Conservation (phyloP, 805 yeast species). For the Cyberlindnera nakhonratchasimensis region DNA sequence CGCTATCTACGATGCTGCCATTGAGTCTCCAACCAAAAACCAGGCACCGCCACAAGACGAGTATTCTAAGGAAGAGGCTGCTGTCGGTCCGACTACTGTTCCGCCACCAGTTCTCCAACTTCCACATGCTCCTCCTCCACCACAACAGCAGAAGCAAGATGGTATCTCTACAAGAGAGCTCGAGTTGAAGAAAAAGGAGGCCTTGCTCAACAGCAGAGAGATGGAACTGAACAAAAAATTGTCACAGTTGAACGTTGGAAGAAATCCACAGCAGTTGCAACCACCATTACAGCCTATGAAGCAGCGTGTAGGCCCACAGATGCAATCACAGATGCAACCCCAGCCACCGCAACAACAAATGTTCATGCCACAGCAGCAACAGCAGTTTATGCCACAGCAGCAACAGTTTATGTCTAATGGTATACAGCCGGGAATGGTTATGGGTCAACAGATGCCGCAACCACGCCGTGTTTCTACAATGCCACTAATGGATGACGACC, state of each 20-base stretch:
- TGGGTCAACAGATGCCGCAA: conserved; percentile 14
- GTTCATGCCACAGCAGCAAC: conserved; percentile 21
- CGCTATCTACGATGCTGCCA: conserved; percentile 21
- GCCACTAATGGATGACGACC: conserved; percentile 18
- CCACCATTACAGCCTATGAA: conserved; percentile 12
- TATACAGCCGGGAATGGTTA: background rate
- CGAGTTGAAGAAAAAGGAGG: conserved; percentile 27
- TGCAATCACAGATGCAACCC: conserved; percentile 4
- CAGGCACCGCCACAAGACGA: background rate
- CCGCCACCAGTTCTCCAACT: conserved; percentile 1
- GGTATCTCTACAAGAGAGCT: conserved; percentile 24
- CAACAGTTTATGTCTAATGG: conserved; percentile 14
- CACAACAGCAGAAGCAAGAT: conserved; percentile 21
- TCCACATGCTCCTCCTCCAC: background rate
- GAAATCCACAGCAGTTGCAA: conserved; percentile 17
- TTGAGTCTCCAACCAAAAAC: conserved; percentile 20
- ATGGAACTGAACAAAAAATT: conserved; percentile 27
- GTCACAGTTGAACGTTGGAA: conserved; percentile 12
- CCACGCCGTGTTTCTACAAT: conserved; percentile 28
- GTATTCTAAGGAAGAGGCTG: background rate
- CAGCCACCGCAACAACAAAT: conserved; percentile 9
- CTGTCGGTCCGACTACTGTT: background rate
- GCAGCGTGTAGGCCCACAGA: conserved; percentile 8
- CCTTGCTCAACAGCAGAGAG: conserved; percentile 24
- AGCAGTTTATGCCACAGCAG: conserved; percentile 18